Conservation (phyloP, 2,329 filamentous ascomycete species). For the Fusarium vanettenii region DNA sequence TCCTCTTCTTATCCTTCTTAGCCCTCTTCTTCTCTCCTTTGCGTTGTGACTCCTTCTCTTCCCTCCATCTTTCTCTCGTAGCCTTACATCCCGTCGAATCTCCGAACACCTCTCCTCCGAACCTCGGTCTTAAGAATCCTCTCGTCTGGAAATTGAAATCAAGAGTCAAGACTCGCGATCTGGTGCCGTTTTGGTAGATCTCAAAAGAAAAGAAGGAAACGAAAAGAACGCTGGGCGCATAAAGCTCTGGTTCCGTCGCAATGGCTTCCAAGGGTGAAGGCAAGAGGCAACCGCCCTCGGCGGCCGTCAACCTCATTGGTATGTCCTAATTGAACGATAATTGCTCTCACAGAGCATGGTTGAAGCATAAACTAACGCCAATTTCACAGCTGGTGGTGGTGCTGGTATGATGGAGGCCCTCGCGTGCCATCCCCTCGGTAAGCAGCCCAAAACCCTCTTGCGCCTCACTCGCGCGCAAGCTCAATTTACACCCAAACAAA, state of each 20-base stretch:
- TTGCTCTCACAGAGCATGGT: not conserved
- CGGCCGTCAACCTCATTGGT: constrained; percentile 93
- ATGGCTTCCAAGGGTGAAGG: constrained; percentile 49
- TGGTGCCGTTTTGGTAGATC: not conserved
- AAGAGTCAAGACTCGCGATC: not conserved
- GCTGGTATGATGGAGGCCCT: constrained; percentile 99
- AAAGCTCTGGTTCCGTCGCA: constrained; percentile 14
- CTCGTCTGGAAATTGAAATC: not conserved
- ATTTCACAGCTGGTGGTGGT: constrained; percentile 82
- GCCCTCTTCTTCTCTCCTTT: not conserved
- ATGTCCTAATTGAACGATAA: constrained; percentile 47
- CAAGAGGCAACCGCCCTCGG: constrained; percentile 81
- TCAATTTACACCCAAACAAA: not conserved
- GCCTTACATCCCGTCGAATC: constrained; percentile 16
- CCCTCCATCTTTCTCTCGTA: not conserved
- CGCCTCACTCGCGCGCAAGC: constrained; percentile 11
- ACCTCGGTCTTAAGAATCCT: constrained; percentile 33
- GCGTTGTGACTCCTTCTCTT: not conserved
- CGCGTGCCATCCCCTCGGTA: constrained; percentile 92
- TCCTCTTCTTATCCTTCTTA: not conserved
- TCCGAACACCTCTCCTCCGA: constrained; percentile 28
- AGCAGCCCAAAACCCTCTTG: constrained; percentile 40
- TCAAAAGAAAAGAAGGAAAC: not conserved
- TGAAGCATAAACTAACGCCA: constrained; percentile 24
- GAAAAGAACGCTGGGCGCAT: not conserved